Percentiles rank a stretch among this genome's conserved stretches.
Conservation (phyloP, 371 early-diverging fungal genomes). For the Gilbertella persicaria region DNA sequence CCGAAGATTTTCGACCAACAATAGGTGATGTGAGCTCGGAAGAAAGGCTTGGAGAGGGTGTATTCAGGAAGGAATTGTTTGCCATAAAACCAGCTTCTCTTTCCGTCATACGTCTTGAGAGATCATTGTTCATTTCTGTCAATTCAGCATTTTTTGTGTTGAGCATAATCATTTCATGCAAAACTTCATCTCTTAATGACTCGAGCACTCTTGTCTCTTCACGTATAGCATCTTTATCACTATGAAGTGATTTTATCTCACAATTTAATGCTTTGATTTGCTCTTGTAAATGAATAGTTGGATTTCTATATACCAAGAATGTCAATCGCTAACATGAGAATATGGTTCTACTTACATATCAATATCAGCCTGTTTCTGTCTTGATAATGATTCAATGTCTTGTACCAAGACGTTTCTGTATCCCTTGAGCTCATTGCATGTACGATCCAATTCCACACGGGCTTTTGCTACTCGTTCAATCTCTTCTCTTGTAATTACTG, state of each 20-base stretch:
- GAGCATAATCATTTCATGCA: conserved; percentile 56
- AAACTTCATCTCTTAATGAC: conserved; percentile 25
- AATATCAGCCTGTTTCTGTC: conserved; percentile 39
- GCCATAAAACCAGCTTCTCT: conserved; percentile 38
- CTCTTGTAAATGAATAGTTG: conserved; percentile 17
- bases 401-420: conserved; percentile 32
- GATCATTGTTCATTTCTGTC: conserved; percentile 55
- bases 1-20: conserved; percentile 21
- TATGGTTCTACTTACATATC: conserved; percentile 21
- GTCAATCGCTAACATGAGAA: neutral
- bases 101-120: conserved; percentile 49
- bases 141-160: conserved; percentile 57
- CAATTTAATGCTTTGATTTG: conserved; percentile 28
- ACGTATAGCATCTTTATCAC: conserved; percentile 30
- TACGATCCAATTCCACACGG: conserved; percentile 36
- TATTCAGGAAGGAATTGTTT: conserved; percentile 27
- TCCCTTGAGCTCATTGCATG: conserved; percentile 40
- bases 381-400: conserved; percentile 33
- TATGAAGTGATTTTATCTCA: conserved; percentile 32
- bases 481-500: conserved; percentile 34
- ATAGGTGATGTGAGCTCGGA: conserved; percentile 21
- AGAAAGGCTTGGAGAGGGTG: conserved; percentile 28
- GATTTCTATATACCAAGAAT: conserved; percentile 4
- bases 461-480: conserved; percentile 38
- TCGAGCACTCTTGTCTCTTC: conserved; percentile 31